These are phyloP conservation scores for Paxillus rubicundulus DNA, from an alignment of 768 basidiomycete genomes.

Conservation along the genomic window DNA sequence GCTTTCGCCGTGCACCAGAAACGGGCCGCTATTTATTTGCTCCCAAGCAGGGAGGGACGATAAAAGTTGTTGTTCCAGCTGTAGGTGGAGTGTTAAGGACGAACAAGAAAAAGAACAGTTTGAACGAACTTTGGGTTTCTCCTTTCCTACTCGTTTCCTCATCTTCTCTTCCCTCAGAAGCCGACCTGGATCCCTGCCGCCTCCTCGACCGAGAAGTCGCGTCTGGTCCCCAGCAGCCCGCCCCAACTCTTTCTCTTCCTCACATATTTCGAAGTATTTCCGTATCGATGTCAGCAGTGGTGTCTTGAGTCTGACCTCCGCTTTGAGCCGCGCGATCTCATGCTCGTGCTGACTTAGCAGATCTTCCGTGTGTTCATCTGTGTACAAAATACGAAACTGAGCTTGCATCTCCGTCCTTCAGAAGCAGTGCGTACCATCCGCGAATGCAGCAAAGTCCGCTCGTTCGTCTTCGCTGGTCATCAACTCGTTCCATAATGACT, in stretches of 20 bases:
- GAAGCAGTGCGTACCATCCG: constrained; percentile 58
- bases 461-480: constrained; percentile 84
- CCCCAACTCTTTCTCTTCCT: constrained; percentile 86
- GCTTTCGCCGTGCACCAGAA: constrained; percentile 82
- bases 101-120: background rate
- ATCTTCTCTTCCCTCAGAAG: constrained; percentile 95
- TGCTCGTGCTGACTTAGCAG: constrained; percentile 80
- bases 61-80: constrained; percentile 90
- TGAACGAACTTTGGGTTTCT: constrained; percentile 79
- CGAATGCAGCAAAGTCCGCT: constrained; percentile 76
- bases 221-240: constrained; percentile 78
- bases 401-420: background rate
- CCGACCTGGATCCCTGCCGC: constrained; percentile 74
- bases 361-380: constrained; percentile 89
- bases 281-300: constrained; percentile 71
- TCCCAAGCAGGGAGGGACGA: constrained; percentile 85
- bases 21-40: constrained; percentile 62
- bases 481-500: constrained; percentile 78
- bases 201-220: constrained; percentile 75
- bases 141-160: constrained; percentile 87
- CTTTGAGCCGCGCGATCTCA: constrained; percentile 77
- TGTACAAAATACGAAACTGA: background rate
- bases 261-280: constrained; percentile 89
- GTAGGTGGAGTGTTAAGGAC: constrained; percentile 34
- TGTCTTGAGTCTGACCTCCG: constrained; percentile 77